Conservation (phyloP, 2,329 filamentous ascomycete genomes). For the Elsinoe australis region DNA sequence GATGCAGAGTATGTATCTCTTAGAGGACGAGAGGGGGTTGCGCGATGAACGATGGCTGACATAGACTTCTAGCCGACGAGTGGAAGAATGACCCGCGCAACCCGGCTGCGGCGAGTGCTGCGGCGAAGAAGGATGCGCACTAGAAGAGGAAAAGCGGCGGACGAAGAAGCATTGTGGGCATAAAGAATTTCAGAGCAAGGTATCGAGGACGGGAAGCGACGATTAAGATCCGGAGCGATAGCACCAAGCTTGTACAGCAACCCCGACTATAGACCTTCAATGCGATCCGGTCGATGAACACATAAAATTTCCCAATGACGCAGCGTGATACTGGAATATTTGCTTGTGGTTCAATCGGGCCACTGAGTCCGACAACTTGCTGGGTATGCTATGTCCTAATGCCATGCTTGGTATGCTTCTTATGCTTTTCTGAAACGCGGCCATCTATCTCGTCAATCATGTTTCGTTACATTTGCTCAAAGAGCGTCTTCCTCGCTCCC, state of each 20-base stretch:
- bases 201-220: no score
- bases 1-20: conserved; percentile 67
- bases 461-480: conserved; percentile 11
- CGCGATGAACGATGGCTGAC: no score
- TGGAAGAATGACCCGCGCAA: conserved; percentile 97
- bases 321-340: no score
- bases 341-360: not conserved
- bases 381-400: no score
- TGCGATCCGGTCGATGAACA: no score
- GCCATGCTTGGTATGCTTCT: conserved; percentile 8
- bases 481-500: conserved; percentile 15
- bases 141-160: not conserved
- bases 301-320: no score
- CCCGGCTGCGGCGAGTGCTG: conserved; percentile 36
- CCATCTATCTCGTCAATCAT: no score
- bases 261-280: not conserved
- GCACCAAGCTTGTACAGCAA: not conserved
- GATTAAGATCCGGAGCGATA: no score
- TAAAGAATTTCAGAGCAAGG: not conserved
- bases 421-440: no score
- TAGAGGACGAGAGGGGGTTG: no score
- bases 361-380: not conserved
- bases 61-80: conserved; percentile 93
- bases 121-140: conserved; percentile 13
- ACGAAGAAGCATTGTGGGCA: no score